Evolutionary conservation across 495 filamentous ascomycete genomes (phyloP), one percentile per base, ranked within the genome.

Genomic region (Penicillium daleae): DNA sequence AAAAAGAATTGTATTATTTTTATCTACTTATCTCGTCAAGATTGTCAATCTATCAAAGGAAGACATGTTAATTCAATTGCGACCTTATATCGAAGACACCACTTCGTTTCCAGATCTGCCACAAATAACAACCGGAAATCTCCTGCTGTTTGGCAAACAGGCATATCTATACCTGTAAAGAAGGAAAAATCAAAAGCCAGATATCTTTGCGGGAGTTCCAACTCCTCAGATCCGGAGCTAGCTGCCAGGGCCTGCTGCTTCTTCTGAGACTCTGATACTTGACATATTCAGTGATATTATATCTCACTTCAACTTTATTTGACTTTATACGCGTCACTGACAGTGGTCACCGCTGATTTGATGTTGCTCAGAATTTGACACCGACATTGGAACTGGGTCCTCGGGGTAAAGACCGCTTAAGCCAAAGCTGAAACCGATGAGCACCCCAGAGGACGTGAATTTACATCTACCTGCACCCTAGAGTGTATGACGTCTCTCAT

Each of bases 1-100:
- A 7, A 54, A 54, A 54, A 54, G 32, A 15, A 21, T 22, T 54
- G 31, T 33, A 33, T 37, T 35, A 35, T 54, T 26, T 35, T 54
- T 37, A 54, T 37, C 12, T 29, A 15, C 24, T 17, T 26, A 15
- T 50, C 1, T 15, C 27, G 19, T 12, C 24, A 15, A 12, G 42
- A 46, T 22, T 3, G 10, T 46, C 9, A 46, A 22, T 46, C 9
- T 19, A 9, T 44, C 2, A 44, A 44, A 44, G 40, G 24, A 46
- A 12, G 42, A 46, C 8, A 22, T 46, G 21, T 46, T 46, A 21
- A 46, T 22, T 7, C 17, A 44, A 44, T 22, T 19, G 4, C 4
- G 17, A 42, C 39, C 39, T 42, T 19, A 19, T 2, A 19, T 4
- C 39, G 39, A 6, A 19, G 17, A 19, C n/a, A 19, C 17, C 4